Conservation (phyloP, 371 early-diverging fungal genomes). For the Catenaria anguillulae region DNA sequence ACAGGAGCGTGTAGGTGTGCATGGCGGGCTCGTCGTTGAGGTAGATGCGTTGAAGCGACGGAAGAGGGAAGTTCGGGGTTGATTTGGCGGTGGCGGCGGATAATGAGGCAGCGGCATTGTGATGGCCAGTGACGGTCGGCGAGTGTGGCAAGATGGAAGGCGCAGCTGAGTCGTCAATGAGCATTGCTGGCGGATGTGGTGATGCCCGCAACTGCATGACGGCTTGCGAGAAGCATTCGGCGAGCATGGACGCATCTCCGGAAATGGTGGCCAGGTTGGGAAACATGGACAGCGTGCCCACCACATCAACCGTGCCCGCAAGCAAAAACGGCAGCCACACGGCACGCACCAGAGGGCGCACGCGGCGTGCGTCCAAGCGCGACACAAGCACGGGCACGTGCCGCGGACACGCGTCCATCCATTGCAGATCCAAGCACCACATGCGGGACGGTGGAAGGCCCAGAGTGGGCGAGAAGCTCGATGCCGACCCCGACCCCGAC, state of each 20-base stretch:
- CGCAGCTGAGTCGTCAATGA: too few species aligned
- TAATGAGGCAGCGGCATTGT: neutral
- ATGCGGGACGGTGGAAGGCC: neutral
- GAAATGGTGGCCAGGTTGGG: neutral
- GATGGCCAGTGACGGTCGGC: too few species aligned
- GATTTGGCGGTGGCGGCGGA: neutral
- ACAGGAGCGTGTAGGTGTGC: neutral
- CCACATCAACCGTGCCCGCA: neutral
- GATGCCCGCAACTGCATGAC: neutral
- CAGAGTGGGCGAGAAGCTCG: neutral
- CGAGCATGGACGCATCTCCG: neutral
- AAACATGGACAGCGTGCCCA: neutral
- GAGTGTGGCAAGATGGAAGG: too few species aligned
- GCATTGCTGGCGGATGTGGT: neutral
- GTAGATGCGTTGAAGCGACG: neutral
- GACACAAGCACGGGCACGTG: neutral
- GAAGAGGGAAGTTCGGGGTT: neutral
- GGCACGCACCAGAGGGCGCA: neutral
- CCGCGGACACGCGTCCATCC: neutral
- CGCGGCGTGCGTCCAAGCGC: neutral
- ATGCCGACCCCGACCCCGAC: neutral
- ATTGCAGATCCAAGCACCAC: neutral
- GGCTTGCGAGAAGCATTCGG: neutral
- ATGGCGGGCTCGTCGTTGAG: neutral
- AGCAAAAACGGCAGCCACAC: neutral